Evolutionary conservation across 805 yeast species (phyloP).

Genomic region (Candida railenensis): DNA sequence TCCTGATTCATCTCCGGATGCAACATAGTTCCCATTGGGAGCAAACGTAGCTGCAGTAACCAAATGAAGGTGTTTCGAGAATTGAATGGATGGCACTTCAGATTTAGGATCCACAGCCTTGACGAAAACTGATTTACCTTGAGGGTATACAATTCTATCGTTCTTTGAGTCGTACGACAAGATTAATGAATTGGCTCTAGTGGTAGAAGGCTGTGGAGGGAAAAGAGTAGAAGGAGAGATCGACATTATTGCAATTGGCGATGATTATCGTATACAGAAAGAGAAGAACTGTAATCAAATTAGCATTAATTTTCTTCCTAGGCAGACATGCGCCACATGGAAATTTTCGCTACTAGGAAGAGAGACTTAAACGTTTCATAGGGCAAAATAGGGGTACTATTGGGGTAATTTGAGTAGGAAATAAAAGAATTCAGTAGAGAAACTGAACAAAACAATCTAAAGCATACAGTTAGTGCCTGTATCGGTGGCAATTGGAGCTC

Average conservation of each 20-base stretch:
- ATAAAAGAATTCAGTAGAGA: no score
- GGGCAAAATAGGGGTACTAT: no score
- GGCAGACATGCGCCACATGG: not conserved
- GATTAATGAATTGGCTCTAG: conserved; percentile 67
- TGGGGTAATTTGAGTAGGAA: no score
- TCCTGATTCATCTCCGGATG: conserved; percentile 92
- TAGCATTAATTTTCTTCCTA: not conserved
- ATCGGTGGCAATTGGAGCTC: no score
- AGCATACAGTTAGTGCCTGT: no score
- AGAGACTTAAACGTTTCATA: no score
- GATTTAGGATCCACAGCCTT: conserved; percentile 61
- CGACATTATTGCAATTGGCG: conserved; percentile 18
- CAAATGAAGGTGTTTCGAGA: conserved; percentile 63
- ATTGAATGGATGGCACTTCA: conserved; percentile 52
- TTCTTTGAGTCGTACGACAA: conserved; percentile 70
- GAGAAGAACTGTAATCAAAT: not conserved
- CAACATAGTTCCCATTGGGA: conserved; percentile 87
- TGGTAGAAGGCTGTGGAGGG: conserved; percentile 82
- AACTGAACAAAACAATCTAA: no score
- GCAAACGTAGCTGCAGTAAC: conserved; percentile 86
- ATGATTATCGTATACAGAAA: not conserved
- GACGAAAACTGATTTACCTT: conserved; percentile 76
- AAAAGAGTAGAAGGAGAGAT: conserved; percentile 33
- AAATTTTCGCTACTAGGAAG: not conserved
- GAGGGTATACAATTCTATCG: conserved; percentile 74